Percentiles rank a stretch among this genome's conserved stretches.
These are phyloP conservation scores for Puccinia sorghi DNA, from an alignment of 1,284 basidiomycete genomes.

Conservation along the genomic window DNA sequence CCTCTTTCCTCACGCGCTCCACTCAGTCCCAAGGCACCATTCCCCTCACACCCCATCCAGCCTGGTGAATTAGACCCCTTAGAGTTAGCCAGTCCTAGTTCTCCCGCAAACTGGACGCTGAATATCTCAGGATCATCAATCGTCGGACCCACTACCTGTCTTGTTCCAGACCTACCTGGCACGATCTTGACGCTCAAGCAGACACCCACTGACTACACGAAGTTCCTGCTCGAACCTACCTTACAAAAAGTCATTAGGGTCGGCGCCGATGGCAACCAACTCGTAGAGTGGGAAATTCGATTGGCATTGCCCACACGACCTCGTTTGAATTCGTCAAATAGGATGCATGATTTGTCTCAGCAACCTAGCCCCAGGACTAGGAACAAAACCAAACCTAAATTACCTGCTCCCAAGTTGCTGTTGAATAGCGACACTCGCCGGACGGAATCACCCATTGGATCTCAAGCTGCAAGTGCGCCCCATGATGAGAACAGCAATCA, in stretches of 20 bases:
- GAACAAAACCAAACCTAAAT: too few relatives aligned
- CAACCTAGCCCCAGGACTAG: background rate
- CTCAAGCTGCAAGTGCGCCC: background rate
- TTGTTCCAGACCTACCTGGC: background rate
- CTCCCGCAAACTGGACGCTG: background rate
- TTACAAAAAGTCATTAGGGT: background rate
- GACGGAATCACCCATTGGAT: background rate
- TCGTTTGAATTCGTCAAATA: background rate
- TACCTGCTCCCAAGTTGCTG: too few relatives aligned
- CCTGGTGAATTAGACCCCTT: background rate
- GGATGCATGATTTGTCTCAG: background rate
- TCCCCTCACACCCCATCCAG: background rate
- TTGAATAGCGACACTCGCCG: background rate
- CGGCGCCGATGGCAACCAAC: background rate
- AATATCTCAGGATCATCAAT: background rate
- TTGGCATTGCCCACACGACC: background rate
- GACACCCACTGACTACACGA: background rate
- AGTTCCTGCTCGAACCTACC: background rate
- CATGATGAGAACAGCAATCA: background rate
- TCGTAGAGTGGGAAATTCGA: constrained; percentile 1
- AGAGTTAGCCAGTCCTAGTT: background rate
- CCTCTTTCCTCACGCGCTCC: background rate
- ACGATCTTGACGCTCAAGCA: constrained; percentile 5
- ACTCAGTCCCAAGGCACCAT: constrained; percentile 4
- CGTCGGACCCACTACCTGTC: background rate